Evolutionary conservation across 2,329 filamentous ascomycete genomes (phyloP).

Genomic region (Colletotrichum phormii): DNA sequence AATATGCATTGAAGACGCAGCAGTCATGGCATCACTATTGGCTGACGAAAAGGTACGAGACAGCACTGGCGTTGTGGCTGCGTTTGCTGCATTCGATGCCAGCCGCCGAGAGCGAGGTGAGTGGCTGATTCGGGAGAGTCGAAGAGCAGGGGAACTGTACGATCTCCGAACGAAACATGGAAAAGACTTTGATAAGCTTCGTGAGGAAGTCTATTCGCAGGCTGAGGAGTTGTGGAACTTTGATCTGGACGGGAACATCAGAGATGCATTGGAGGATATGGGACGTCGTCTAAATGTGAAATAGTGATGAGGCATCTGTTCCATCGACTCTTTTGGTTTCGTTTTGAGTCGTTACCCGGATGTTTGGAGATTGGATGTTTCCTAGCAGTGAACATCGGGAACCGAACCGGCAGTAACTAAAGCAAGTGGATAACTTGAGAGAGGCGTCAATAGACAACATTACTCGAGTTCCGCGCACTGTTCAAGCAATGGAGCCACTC

Average conservation of each 20-base stretch:
- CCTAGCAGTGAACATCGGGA: too few species aligned
- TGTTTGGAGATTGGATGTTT: too few species aligned
- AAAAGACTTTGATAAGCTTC: constrained; percentile 2
- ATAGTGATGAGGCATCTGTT: not conserved
- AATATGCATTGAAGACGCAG: constrained; percentile 66
- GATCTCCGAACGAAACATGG: constrained; percentile 51
- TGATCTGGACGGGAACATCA: not conserved
- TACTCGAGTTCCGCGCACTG: not conserved
- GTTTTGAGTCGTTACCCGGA: too few species aligned
- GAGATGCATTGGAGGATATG: not conserved
- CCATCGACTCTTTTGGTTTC: too few species aligned
- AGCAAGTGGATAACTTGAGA: too few species aligned
- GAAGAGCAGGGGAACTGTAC: constrained; percentile 56
- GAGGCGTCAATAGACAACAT: not conserved
- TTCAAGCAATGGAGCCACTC: not conserved
- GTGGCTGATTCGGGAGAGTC: constrained; percentile 62
- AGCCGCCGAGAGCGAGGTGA: constrained; percentile 59
- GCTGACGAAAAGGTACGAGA: constrained; percentile 51
- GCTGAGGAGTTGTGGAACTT: not conserved
- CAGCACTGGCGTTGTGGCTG: constrained; percentile 51
- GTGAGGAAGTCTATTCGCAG: not conserved
- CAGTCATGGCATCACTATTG: constrained; percentile 58
- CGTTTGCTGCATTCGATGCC: constrained; percentile 63
- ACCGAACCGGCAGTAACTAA: too few species aligned
- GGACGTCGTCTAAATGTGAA: not conserved